These are phyloP conservation scores for Gyrodon lividus DNA, from an alignment of 768 basidiomycete species.

Conservation along the genomic window DNA sequence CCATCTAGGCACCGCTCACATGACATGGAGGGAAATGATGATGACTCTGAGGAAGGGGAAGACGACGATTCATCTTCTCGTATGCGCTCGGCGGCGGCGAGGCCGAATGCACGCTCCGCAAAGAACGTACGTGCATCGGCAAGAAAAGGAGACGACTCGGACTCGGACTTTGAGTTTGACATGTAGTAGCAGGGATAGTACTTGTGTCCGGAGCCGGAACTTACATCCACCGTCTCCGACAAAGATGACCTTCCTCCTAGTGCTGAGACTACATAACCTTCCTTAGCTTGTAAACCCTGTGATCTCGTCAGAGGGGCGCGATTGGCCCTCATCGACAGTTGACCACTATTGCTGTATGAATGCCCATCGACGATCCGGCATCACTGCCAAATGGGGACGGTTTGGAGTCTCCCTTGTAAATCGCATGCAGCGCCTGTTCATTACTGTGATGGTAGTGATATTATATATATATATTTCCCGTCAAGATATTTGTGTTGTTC, in stretches of 20 bases:
- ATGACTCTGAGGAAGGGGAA: constrained; percentile 46
- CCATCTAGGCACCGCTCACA: constrained; percentile 47
- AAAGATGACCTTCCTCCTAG: background rate
- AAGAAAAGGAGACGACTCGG: constrained; percentile 66
- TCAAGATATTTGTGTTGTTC: too few relatives aligned
- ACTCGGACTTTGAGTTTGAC: constrained; percentile 78
- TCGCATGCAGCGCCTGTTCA: too few relatives aligned
- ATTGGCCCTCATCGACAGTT: too few relatives aligned
- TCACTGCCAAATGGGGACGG: too few relatives aligned
- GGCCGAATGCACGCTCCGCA: constrained; percentile 46
- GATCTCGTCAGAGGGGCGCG: too few relatives aligned
- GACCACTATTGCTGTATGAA: too few relatives aligned
- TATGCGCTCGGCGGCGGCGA: constrained; percentile 56
- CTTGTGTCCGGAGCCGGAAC: background rate
- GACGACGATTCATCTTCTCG: constrained; percentile 50
- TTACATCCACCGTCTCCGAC: background rate
- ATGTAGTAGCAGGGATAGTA: constrained; percentile 42
- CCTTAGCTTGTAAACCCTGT: too few relatives aligned
- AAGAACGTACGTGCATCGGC: constrained; percentile 55
- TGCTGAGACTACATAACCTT: too few relatives aligned
- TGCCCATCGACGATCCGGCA: too few relatives aligned
- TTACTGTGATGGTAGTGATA: too few relatives aligned
- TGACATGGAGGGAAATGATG: constrained; percentile 21
- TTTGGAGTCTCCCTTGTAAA: too few relatives aligned
- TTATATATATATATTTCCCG: too few relatives aligned